Percentiles rank a stretch among this genome's conserved stretches.
phyloP scores from a whole-genome alignment of 495 filamentous ascomycete species.

The Penicillium nucicola region DNA sequence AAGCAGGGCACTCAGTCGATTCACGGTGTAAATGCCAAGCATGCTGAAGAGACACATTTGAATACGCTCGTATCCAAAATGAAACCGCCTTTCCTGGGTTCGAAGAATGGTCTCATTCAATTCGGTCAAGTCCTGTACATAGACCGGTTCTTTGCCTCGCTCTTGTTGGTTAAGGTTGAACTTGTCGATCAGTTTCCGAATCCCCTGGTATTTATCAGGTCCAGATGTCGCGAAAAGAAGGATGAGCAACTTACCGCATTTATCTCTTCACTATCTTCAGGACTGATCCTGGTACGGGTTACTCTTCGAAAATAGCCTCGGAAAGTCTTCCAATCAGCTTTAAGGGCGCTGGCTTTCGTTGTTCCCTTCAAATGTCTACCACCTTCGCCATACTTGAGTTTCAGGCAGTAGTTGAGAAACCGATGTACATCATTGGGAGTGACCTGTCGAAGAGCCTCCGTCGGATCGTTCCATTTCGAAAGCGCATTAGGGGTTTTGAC shows the following conservation, averaged over 20 bases:
- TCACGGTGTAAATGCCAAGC: slow-evolving; percentile 18
- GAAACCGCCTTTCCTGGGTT: slow-evolving; percentile 21
- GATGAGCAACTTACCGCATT: slow-evolving; percentile 14
- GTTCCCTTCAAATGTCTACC: slow-evolving; percentile 12
- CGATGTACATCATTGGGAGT: slow-evolving; percentile 11
- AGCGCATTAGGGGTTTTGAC: slow-evolving; percentile 8
- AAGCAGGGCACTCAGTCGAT: slow-evolving; percentile 15
- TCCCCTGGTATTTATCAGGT: slow-evolving; percentile 6
- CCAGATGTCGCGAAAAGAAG: background rate
- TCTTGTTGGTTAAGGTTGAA: slow-evolving; percentile 13
- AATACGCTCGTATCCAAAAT: slow-evolving; percentile 22
- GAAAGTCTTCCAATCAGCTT: slow-evolving; percentile 21
- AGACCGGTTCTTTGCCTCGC: too few relatives aligned
- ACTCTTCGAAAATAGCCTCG: slow-evolving; percentile 20
- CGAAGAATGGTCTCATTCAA: slow-evolving; percentile 20
- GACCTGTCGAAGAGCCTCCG: slow-evolving; percentile 6
- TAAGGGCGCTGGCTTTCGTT: slow-evolving; percentile 14
- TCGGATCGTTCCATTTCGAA: slow-evolving; percentile 8
- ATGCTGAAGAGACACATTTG: slow-evolving; percentile 19
- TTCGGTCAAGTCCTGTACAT: slow-evolving; percentile 22
- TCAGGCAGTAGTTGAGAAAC: slow-evolving; percentile 19
- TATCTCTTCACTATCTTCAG: slow-evolving; percentile 23
- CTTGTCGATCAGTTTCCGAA: slow-evolving; percentile 17
- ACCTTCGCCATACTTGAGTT: slow-evolving; percentile 8
- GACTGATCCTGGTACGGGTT: slow-evolving; percentile 11